Conservation (phyloP, 2,329 filamentous ascomycete genomes). For the Fusarium sororula region DNA sequence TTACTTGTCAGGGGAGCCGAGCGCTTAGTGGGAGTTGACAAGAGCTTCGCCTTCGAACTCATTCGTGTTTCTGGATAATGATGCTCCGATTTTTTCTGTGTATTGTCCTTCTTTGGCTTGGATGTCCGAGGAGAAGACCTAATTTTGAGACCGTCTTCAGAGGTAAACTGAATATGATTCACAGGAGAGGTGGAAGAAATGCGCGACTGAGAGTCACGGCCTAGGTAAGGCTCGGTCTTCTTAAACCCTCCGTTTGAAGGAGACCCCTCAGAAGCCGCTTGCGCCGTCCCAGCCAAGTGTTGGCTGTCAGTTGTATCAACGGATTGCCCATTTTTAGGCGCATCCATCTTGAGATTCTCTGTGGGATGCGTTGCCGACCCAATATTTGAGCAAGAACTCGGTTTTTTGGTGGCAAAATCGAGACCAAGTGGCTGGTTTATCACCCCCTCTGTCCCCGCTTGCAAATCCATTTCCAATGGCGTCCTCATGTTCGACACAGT, state of each 20-base stretch:
- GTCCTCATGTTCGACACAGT: not conserved
- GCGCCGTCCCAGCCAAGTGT: not conserved
- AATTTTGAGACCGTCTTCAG: not conserved
- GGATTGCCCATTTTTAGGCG: not conserved
- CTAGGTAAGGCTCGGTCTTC: not conserved
- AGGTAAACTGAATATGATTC: not conserved
- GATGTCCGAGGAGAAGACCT: not conserved
- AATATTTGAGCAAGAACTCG: not conserved
- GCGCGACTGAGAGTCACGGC: not conserved
- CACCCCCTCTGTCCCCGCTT: not conserved
- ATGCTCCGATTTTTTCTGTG: not conserved
- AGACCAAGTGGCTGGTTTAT: not conserved
- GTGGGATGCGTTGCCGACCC: not conserved
- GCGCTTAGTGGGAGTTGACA: not conserved
- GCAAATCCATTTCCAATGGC: not conserved
- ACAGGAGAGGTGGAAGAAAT: not conserved
- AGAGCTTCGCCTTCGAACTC: not conserved
- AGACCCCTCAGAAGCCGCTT: not conserved
- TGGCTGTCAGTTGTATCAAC: not conserved
- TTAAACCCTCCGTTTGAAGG: not conserved
- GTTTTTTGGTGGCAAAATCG: not conserved
- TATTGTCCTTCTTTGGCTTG: not conserved
- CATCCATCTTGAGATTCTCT: not conserved
- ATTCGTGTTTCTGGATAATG: not conserved
- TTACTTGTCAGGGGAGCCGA: not conserved